Percentiles rank a stretch among this genome's conserved stretches.
Evolutionary conservation across 1,284 basidiomycete species (phyloP).

Genomic region (Papiliotrema fonsecae): DNA sequence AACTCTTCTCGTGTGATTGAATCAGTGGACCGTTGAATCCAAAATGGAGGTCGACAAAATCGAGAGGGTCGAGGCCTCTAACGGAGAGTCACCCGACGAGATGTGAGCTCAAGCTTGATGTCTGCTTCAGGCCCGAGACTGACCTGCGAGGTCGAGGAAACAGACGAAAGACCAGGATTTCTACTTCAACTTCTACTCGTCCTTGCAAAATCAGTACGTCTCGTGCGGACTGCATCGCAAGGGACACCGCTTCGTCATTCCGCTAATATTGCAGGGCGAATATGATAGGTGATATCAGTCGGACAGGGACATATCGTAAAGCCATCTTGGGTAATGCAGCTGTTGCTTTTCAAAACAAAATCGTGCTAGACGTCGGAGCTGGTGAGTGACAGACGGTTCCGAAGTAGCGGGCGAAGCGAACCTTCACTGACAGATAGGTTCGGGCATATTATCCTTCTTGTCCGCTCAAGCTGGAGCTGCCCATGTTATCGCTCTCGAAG

Average conservation of each 20-base stretch:
- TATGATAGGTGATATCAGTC: slow-evolving; percentile 47
- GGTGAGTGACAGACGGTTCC: slow-evolving; percentile 24
- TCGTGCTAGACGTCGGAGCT: slow-evolving; percentile 51
- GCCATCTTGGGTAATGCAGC: slow-evolving; percentile 47
- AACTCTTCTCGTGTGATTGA: too few species aligned
- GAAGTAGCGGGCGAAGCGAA: background rate
- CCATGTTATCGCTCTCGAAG: slow-evolving; percentile 52
- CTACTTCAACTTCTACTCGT: slow-evolving; percentile 46
- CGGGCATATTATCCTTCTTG: slow-evolving; percentile 53
- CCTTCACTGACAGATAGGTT: slow-evolving; percentile 35
- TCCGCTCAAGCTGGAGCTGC: slow-evolving; percentile 51
- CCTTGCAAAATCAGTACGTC: slow-evolving; percentile 41
- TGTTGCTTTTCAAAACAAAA: slow-evolving; percentile 42
- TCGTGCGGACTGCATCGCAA: background rate
- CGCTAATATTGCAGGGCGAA: slow-evolving; percentile 35
- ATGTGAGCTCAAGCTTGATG: too few species aligned
- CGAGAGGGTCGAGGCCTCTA: background rate
- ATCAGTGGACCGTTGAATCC: too few species aligned
- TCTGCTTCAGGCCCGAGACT: too few species aligned
- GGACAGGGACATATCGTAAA: slow-evolving; percentile 47
- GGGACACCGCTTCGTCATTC: background rate
- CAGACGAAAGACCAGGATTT: slow-evolving; percentile 35
- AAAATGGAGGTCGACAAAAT: slow-evolving; percentile 1
- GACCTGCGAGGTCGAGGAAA: slow-evolving; percentile 3
- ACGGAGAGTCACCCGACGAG: background rate